Evolutionary conservation across 2,329 filamentous ascomycete genomes (phyloP).

Genomic region (Verticillium alfalfae): DNA sequence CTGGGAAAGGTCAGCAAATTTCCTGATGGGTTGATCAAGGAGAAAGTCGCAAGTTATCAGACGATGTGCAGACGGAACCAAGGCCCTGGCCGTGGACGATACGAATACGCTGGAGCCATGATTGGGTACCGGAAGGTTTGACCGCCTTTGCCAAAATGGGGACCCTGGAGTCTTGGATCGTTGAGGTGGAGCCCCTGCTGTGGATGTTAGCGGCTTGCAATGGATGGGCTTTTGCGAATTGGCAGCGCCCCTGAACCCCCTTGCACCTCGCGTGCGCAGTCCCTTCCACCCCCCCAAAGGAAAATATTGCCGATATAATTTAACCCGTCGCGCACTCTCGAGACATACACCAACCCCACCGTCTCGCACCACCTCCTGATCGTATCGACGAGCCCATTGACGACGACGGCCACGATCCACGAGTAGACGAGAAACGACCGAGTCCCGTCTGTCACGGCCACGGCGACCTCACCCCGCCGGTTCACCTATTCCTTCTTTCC

Average conservation of each 20-base stretch:
- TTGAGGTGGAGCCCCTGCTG: not conserved
- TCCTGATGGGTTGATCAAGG: not conserved
- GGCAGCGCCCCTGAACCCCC: not conserved
- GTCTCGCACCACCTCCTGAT: not conserved
- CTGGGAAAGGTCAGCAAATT: not conserved
- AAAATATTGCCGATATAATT: conserved; percentile 4
- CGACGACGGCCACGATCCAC: not conserved
- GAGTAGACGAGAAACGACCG: not conserved
- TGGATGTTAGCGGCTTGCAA: not conserved
- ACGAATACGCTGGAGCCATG: conserved; percentile 11
- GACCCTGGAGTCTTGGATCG: not conserved
- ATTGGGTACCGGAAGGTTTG: conserved; percentile 4
- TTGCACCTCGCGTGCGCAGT: not conserved
- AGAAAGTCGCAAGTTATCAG: not conserved
- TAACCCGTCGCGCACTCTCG: not conserved
- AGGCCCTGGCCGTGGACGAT: not conserved
- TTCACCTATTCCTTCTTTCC: not conserved
- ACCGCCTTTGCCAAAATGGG: not conserved
- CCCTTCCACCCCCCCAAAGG: not conserved
- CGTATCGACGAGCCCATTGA: not conserved
- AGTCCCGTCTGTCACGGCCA: not conserved
- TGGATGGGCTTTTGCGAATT: not conserved
- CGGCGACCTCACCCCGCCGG: not conserved
- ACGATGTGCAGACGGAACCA: not conserved
- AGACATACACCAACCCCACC: not conserved